Base-by-base conservation (phyloP, 345 rosid species). In the Odontarrhena argentea region DNA sequence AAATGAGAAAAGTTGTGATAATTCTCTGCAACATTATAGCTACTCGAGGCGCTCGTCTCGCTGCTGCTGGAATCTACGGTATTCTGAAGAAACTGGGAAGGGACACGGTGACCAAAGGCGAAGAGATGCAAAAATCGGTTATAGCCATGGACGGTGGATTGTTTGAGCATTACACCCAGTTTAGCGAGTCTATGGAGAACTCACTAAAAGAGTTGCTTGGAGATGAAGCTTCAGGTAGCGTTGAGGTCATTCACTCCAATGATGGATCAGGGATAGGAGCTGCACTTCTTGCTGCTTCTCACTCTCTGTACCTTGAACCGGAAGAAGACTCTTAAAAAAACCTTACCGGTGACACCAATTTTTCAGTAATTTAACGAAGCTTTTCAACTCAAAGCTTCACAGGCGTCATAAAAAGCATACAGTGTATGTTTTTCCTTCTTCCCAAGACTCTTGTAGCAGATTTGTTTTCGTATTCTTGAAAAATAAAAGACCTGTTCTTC, bases 201-300 rank as follows among this genome's bases (percentile, higher is more conserved):
- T 79, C 91, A 15, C 70, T 89, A 28, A 69, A 77, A 3, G 91
- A 89, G 71, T 76, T 89, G 62, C 80, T 89, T 0, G 96, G 93
- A 25, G 79, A 82, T 13, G 89, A 83, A 64, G 84, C 76, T 13
- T 78, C 82, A 14, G 78, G 73, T 53, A 78, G 25, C 69, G 66
- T 85, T 6, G 79, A 52, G 9, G 75, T 87, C 8, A 78, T 69
- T 60, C 86, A 76, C 46, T 70, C 91, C 9, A 87, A 78, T 28
- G 96, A 89, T 36, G 96, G 96, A 7, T 89, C 96, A 6, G 93
- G 96, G 12, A 77, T 86, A 7, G 91, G 96, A 55, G 96, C 92
- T 30, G 92, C 92, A 1, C 76, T 89, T 42, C 86, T 86, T 2
- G 91, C 93, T 6, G 96, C 96, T 37, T 83, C 91, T 5, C 93